These are phyloP conservation scores for Gypsophila paniculata DNA, from an alignment of 179 eudicot species.

Conservation along the genomic window DNA sequence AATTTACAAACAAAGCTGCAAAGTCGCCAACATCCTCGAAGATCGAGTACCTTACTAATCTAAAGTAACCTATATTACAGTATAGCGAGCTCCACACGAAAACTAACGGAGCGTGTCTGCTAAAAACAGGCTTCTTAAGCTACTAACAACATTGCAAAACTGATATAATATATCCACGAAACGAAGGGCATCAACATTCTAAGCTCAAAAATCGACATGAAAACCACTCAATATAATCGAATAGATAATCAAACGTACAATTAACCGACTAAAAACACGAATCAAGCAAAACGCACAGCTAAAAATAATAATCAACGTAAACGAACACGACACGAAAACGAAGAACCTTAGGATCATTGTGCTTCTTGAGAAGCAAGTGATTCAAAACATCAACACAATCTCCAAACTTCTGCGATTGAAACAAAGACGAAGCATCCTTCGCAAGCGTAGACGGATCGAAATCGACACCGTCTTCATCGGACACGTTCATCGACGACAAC, in stretches of 20 bases:
- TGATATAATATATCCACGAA: not conserved
- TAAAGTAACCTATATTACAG: not conserved
- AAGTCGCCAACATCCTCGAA: not conserved
- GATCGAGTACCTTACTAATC: not conserved
- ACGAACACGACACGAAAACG: not conserved
- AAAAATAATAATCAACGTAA: not conserved
- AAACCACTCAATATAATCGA: not conserved
- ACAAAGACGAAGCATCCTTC: conserved; percentile 54
- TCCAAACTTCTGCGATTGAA: conserved; percentile 50
- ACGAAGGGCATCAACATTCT: not conserved
- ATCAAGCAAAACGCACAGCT: not conserved
- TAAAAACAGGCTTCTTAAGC: not conserved
- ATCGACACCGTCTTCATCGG: conserved; percentile 44
- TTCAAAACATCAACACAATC: conserved; percentile 61
- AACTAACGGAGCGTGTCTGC: not conserved
- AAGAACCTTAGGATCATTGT: conserved; percentile 17
- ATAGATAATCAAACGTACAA: not conserved
- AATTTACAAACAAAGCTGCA: not conserved
- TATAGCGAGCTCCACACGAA: not conserved
- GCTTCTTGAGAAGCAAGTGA: conserved; percentile 49
- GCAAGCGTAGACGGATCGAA: conserved; percentile 44
- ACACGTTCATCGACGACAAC: conserved; percentile 2
- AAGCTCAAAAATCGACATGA: not conserved
- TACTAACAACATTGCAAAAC: not conserved
- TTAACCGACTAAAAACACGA: not conserved